These are phyloP conservation scores for Pseudogymnoascus destructans DNA, from an alignment of 2,329 filamentous ascomycete species.

Conservation along the genomic window DNA sequence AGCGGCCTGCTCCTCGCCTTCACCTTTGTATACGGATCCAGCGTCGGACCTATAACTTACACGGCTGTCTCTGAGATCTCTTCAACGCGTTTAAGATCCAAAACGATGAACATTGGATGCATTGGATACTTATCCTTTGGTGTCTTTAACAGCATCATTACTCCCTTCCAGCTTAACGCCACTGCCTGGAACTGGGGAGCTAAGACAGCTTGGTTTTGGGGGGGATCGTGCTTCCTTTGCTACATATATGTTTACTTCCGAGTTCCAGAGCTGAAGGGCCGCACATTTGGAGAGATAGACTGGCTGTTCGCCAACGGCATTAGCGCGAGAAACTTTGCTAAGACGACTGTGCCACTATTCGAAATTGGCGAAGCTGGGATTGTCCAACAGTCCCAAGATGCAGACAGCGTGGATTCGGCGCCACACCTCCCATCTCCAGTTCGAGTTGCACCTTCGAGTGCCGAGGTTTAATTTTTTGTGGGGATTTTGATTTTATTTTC, in stretches of 20 bases:
- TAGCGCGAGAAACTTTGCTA: constrained; percentile 27
- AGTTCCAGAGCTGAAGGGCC: constrained; percentile 65
- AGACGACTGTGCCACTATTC: constrained; percentile 12
- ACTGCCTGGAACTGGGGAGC: constrained; percentile 78
- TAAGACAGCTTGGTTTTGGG: constrained; percentile 63
- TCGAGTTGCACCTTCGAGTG: background rate
- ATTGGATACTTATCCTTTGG: constrained; percentile 60
- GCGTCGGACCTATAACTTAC: constrained; percentile 81
- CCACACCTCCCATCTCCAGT: constrained; percentile 1
- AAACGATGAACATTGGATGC: constrained; percentile 77
- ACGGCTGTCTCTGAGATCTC: constrained; percentile 78
- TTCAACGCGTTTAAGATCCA: constrained; percentile 72
- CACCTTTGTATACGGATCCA: constrained; percentile 74
- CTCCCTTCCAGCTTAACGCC: constrained; percentile 88
- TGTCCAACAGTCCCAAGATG: background rate
- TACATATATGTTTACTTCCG: constrained; percentile 66
- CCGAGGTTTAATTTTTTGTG: background rate
- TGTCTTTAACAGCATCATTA: constrained; percentile 70
- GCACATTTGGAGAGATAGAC: constrained; percentile 78
- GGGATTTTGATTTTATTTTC: background rate
- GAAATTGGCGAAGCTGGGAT: background rate
- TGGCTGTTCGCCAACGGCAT: constrained; percentile 65
- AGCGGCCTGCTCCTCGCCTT: constrained; percentile 62
- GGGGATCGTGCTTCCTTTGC: constrained; percentile 47
- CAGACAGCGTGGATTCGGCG: background rate